phyloP scores from a whole-genome alignment of 805 yeast genomes.

The Metschnikowia cubensis region DNA sequence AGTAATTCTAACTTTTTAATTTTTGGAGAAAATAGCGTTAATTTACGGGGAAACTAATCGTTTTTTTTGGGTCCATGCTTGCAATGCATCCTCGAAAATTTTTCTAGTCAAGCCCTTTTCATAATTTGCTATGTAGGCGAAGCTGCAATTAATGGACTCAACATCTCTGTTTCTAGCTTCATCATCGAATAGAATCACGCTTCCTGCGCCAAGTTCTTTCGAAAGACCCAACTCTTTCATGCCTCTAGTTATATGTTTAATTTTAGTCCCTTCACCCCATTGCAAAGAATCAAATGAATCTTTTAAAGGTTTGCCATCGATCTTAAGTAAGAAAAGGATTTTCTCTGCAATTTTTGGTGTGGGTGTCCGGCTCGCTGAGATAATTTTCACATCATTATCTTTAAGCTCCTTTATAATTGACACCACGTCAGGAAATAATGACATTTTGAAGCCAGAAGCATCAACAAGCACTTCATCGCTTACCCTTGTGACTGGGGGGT shows the following conservation, averaged over 20 bases:
- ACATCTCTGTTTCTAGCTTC: slow-evolving; percentile 78
- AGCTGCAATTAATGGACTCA: slow-evolving; percentile 62
- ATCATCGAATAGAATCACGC: slow-evolving; percentile 64
- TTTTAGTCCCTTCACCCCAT: slow-evolving; percentile 67
- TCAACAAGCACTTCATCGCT: slow-evolving; percentile 44
- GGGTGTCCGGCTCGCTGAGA: slow-evolving; percentile 77
- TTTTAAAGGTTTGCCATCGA: slow-evolving; percentile 52
- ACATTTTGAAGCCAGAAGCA: slow-evolving; percentile 48
- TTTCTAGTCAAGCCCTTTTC: slow-evolving; percentile 52
- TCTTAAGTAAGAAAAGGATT: slow-evolving; percentile 49
- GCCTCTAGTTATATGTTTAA: slow-evolving; percentile 50
- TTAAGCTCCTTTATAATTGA: slow-evolving; percentile 53
- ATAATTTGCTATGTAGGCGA: slow-evolving; percentile 59
- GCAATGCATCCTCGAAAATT: slow-evolving; percentile 45
- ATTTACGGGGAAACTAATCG: not conserved
- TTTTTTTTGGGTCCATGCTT: slow-evolving; percentile 21
- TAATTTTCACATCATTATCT: slow-evolving; percentile 45
- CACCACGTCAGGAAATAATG: slow-evolving; percentile 67
- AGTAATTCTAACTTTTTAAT: not conserved
- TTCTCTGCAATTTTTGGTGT: slow-evolving; percentile 74
- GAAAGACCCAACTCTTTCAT: slow-evolving; percentile 45
- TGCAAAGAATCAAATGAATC: slow-evolving; percentile 54
- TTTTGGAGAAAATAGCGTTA: not conserved
- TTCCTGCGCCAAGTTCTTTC: slow-evolving; percentile 41
- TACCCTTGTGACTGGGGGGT: slow-evolving; percentile 38